A percentile compares a stretch with the other conserved stretches of the same genome.
Conservation (phyloP, 495 filamentous ascomycete genomes). For the Penicillium flavigenum region DNA sequence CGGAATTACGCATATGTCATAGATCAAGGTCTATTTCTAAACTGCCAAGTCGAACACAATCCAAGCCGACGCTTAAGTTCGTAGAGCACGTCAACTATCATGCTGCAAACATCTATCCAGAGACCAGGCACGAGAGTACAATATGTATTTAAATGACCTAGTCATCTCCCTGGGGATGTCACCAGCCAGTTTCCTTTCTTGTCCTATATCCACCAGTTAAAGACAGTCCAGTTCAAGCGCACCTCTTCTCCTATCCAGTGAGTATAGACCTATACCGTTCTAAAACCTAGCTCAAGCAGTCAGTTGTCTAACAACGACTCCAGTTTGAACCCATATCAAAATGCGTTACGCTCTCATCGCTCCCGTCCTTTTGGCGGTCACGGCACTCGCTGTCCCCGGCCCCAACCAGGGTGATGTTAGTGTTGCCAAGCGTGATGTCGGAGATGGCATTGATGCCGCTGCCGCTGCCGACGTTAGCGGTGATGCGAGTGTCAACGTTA, state of each 20-base stretch:
- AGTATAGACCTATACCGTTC: not conserved
- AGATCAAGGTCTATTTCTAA: not conserved
- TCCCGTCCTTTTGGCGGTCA: not conserved
- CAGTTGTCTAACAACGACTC: not conserved
- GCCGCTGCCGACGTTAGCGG: not conserved
- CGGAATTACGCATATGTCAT: not conserved
- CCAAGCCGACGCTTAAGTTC: not conserved
- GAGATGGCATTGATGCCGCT: not conserved
- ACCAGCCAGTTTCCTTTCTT: not conserved
- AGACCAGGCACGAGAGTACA: not conserved
- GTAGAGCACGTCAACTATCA: not conserved
- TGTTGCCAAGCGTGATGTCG: not conserved
- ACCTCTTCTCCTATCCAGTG: not conserved
- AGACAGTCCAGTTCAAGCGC: not conserved
- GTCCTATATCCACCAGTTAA: not conserved
- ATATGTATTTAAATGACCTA: not conserved
- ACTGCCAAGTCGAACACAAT: not conserved
- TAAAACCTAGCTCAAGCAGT: not conserved
- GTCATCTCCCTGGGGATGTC: not conserved
- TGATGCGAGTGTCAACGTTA: not conserved
- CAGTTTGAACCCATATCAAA: not conserved
- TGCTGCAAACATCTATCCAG: not conserved
- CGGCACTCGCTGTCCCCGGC: not conserved
- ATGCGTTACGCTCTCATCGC: conserved; percentile 6
- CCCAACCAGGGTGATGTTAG: not conserved